Base-by-base conservation (phyloP, 2,329 filamentous ascomycete genomes). In the Setomelanomma holmii region DNA sequence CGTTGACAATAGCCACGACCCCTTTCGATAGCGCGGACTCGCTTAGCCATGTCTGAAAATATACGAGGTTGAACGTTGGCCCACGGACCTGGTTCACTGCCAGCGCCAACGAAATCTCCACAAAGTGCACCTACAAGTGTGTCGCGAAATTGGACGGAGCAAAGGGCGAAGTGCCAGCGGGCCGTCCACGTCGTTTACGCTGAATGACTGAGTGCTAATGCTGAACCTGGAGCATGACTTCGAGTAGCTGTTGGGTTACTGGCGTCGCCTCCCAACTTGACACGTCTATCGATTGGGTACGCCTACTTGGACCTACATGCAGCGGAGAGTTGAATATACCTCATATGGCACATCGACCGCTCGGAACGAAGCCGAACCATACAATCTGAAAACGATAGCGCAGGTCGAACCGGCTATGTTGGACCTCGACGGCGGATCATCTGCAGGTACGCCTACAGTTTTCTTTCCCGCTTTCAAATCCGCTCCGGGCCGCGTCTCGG, bases 391-490 rank as follows among this genome's bases (percentile, higher is more conserved):
- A 41, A 43, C 50, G 33, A 45, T 44, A 49, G 53, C 56, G 51
- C 55, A 56, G 27, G 40, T 56, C 53, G 53, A 60, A 52, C 48
- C 55, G 57, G 49, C 48, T 58, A 53, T 54, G 48, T 48, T 49
- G 54, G 40, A 44, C 44, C 21, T 46, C 48, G 56, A 57, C 59
- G 55, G 61, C 52, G 45, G 40, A 46, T 45, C 27, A 44, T 46
- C 61, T 71, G 66, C 64, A 69, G 66, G 64, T 68, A 68, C 65
- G 56, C 53, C 45, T 53, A 50, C 20, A 55, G 53, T 51, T 53
- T 53, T 49, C 49, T 40, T 49, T 41, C 49, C 44, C 30, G 43
- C 51, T 34, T 44, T 51, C 51, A 47, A 42, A 33, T 61, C 45
- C 54, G 49, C 44, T 23, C 36, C 40, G 45, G 41, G 34, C 48